Base-by-base conservation (phyloP, 805 yeast species). In the Candida ficus region DNA sequence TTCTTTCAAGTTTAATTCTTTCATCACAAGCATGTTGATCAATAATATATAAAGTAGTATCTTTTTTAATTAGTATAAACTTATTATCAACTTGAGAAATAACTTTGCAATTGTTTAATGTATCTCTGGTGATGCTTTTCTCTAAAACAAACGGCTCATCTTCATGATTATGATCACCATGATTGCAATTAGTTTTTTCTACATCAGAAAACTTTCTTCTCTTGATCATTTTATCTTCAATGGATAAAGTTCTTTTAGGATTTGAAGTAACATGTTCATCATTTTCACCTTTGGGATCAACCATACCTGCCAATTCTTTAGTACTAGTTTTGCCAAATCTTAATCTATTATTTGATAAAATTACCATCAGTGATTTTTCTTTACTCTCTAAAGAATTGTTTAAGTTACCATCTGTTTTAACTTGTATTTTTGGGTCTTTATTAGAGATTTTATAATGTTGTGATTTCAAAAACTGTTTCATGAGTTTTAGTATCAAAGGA, bases 1-100 rank as follows among this genome's bases (percentile, higher is more conserved):
- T 50, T 1, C 44, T 37, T 50, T 88, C 96, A 2, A 83, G 71
- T 34, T 67, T 66, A 0, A 84, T 66, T 40, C 96, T 60, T 54
- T 88, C 95, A 60, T 84, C 95, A 39, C 82, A 76, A 0, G 95
- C 95, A 64, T 88, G 96, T 52, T 87, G 96, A 54, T 88, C 96
- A 5, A 83, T 51, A 1, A 76, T 60, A 17, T 75, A 57, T 13
- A 76, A 49, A 0, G 52, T n/a, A 2, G 37, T 33, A 1, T 37
- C 14, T 0, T 54, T 29, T 19, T 58, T 64, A 2, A 73, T 57
- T 5, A 87, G 61, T 8, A 88, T 76, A 52, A 85, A 85, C 53
- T 81, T 83, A 4, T 60, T 52, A 34, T 78, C 86, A 3, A 84
- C 61, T 54, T 86, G 95, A 4, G 71, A 66, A 6, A 82, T 63